Percentiles rank a stretch among this genome's conserved stretches.
Conservation (phyloP, 495 filamentous ascomycete genomes). For the Aspergillus mulundensis region DNA sequence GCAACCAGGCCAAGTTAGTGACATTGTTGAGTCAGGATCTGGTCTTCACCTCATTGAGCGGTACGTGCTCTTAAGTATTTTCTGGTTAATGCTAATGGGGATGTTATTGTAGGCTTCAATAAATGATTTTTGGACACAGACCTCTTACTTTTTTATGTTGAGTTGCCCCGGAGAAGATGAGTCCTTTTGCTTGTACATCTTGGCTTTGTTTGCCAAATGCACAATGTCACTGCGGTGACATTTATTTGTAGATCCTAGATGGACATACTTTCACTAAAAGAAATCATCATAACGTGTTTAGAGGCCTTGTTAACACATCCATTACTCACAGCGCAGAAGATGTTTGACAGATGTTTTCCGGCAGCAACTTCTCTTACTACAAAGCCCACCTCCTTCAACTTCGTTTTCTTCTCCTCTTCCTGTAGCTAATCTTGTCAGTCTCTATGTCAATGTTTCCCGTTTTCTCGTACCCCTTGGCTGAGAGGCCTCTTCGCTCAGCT, state of each 20-base stretch:
- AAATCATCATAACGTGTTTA: neutral
- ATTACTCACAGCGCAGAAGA: neutral
- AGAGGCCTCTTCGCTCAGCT: neutral
- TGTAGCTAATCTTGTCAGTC: neutral
- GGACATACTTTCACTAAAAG: neutral
- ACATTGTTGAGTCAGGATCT: conserved; percentile 85
- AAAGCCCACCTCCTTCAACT: too few relatives aligned
- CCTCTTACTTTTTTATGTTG: conserved; percentile 1
- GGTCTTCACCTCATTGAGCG: conserved; percentile 94
- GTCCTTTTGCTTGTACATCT: neutral
- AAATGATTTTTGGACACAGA: conserved; percentile 5
- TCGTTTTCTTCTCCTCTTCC: too few relatives aligned
- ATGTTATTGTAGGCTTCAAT: conserved; percentile 30
- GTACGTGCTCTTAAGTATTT: conserved; percentile 43
- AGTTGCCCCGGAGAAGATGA: neutral
- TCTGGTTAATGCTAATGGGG: conserved; percentile 12
- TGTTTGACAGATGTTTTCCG: neutral
- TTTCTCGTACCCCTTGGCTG: neutral
- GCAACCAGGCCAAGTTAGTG: conserved; percentile 77
- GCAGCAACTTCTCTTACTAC: neutral
- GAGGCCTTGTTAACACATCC: neutral
- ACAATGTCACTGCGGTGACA: too few relatives aligned
- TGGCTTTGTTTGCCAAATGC: neutral
- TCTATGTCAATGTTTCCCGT: neutral
- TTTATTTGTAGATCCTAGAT: neutral